phyloP scores from a whole-genome alignment of 2,329 filamentous ascomycete genomes.

The Sporothrix curviconia region DNA sequence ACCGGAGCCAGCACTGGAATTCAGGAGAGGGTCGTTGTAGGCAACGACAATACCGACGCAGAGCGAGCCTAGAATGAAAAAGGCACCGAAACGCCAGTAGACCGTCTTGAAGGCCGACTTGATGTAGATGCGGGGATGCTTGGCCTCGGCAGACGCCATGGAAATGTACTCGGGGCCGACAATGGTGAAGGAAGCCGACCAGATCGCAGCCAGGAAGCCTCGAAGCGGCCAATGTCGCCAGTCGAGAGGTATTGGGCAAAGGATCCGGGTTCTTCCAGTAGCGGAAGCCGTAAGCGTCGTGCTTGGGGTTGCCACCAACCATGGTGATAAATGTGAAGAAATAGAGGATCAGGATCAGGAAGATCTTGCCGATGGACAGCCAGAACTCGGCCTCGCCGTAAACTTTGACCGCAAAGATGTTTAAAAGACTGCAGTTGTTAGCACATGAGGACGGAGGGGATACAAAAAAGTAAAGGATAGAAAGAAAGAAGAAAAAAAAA shows the following conservation, averaged over 20 bases:
- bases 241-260: constrained; percentile 32
- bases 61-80: constrained; percentile 60
- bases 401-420: constrained; percentile 31
- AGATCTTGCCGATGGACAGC: constrained; percentile 39
- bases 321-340: constrained; percentile 50
- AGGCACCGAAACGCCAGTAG: constrained; percentile 63
- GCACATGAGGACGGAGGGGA: background rate
- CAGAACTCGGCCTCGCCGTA: constrained; percentile 40
- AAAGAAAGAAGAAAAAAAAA: background rate
- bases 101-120: constrained; percentile 62
- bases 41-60: constrained; percentile 62
- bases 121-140: constrained; percentile 61
- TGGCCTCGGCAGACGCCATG: constrained; percentile 62
- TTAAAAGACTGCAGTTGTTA: constrained; percentile 12
- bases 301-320: constrained; percentile 48
- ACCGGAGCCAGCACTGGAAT: constrained; percentile 34
- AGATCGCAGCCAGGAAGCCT: constrained; percentile 25
- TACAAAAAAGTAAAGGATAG: background rate
- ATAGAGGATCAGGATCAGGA: constrained; percentile 50
- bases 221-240: constrained; percentile 33
- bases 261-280: constrained; percentile 39
- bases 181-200: constrained; percentile 35
- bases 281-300: constrained; percentile 37
- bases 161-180: constrained; percentile 56
- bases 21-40: constrained; percentile 44